Base-by-base conservation (phyloP, 495 filamentous ascomycete species). In the Hyaloscypha variabilis region DNA sequence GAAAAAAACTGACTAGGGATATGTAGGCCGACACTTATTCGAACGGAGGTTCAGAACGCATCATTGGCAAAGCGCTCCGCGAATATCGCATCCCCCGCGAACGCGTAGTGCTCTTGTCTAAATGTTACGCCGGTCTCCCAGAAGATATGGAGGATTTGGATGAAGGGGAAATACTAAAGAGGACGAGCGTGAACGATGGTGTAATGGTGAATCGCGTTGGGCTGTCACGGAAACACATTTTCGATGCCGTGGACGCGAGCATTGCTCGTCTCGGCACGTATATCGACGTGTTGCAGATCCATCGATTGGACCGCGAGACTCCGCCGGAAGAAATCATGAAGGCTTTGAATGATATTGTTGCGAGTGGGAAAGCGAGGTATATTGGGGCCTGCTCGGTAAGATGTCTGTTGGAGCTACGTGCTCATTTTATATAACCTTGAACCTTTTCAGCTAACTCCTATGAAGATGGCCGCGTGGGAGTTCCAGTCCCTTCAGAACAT, bases 11-110 rank as follows among this genome's bases (percentile, higher is more conserved):
- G 39, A 42, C 14, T 10, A 19, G 3, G 39, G 39, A 13, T 19
- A 42, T 42, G 3, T 42, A 53, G 51, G 88, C 78, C 23, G 80
- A 83, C 60, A 59, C 76, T 64, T 94, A 94, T 78, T 91, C 88
- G 3, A 85, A 93, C 72, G 91, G 91, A 30, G 76, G 68, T 5
- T 88, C 85, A 13, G 91, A 94, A 73, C 72, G 79, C 57, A 84
- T 93, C 70, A 81, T 93, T 60, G 90, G 85, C 73, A 93, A 93
- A 75, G 91, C 91, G 3, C 75, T 94, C 61, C 86, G 85, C 71
- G 78, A 88, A 67, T 92, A 87, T 78, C 79, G 83, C 56, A 92
- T 94, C 68, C 90, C 91, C 2, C 89, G 91, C 39, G 77, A 87
- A 66, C 87, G 86, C 63, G 81, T 95, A 50, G 84, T 92, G 52